Evolutionary conservation across 352 stramenopile genomes (phyloP).

Genomic region (Phytophthora chlamydospora): DNA sequence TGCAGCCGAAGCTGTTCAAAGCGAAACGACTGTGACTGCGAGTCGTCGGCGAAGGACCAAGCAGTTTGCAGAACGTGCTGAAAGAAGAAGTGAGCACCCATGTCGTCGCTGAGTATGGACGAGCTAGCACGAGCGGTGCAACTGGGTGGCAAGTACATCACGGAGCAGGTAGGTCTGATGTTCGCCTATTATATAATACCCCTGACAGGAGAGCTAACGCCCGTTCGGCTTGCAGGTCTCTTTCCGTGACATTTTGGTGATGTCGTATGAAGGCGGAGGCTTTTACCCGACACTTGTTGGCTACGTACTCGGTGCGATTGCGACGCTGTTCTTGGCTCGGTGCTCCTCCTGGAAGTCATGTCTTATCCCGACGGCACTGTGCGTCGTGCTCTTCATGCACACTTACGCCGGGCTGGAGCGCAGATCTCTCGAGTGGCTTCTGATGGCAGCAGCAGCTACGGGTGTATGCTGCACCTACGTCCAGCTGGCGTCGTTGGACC

Average conservation of each 20-base stretch:
- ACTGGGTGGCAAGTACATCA: constrained; percentile 29
- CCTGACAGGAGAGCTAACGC: background rate
- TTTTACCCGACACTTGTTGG: constrained; percentile 65
- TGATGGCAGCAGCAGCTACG: constrained; percentile 45
- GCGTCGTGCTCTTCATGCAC: constrained; percentile 36
- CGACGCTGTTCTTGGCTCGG: constrained; percentile 42
- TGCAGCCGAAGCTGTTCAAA: background rate
- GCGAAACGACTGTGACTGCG: constrained; percentile 21
- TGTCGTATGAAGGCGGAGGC: constrained; percentile 62
- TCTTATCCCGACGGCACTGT: constrained; percentile 24
- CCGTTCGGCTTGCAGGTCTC: constrained; percentile 40
- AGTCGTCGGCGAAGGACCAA: background rate
- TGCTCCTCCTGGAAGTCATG: constrained; percentile 22
- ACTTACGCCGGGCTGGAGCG: constrained; percentile 23
- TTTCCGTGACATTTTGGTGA: constrained; percentile 41
- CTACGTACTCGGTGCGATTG: constrained; percentile 56
- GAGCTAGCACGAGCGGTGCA: constrained; percentile 29
- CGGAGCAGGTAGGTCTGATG: constrained; percentile 28
- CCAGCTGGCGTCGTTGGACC: constrained; percentile 56
- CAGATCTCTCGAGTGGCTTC: constrained; percentile 38
- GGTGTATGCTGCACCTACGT: constrained; percentile 65
- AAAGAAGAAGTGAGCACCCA: constrained; percentile 2
- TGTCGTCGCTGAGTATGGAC: constrained; percentile 30
- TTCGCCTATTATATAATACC: background rate
- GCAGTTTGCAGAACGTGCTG: background rate